Conservation (phyloP, 257 asterid genomes). For the Ophiorrhiza pumila region DNA sequence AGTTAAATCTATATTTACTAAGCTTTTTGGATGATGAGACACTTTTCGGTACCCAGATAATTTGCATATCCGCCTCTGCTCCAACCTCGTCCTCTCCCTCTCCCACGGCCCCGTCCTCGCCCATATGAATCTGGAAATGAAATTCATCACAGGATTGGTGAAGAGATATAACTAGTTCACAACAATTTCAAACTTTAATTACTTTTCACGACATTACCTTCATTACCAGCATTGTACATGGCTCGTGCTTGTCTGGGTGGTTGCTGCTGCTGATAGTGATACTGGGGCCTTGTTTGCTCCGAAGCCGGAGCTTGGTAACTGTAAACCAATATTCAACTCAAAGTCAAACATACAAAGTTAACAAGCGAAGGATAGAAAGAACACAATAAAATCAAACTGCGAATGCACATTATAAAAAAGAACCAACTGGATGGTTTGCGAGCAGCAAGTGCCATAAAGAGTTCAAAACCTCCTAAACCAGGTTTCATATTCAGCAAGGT, state of each 20-base stretch:
- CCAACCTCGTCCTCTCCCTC: constrained; percentile 92
- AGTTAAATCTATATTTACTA: background rate
- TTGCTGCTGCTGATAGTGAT: constrained; percentile 54
- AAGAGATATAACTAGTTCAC: background rate
- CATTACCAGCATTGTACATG: constrained; percentile 46
- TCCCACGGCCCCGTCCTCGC: constrained; percentile 84
- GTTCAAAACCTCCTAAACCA: background rate
- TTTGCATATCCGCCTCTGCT: constrained; percentile 81
- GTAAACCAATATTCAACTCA: constrained; percentile 8
- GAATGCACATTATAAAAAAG: background rate
- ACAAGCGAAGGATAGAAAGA: background rate
- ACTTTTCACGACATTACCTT: constrained; percentile 44
- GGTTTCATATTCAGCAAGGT: background rate
- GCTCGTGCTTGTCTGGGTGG: constrained; percentile 70
- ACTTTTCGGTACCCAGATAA: constrained; percentile 33
- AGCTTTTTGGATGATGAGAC: background rate
- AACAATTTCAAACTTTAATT: background rate
- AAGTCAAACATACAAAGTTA: constrained; percentile 3
- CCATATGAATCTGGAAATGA: constrained; percentile 61
- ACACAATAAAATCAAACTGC: background rate
- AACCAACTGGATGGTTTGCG: background rate
- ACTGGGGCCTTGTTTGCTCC: constrained; percentile 47
- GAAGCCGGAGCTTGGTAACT: constrained; percentile 86
- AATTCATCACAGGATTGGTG: background rate
- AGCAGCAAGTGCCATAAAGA: background rate